These are phyloP conservation scores for Cerioporus squamosus DNA, from an alignment of 1,284 basidiomycete species.

Conservation along the genomic window DNA sequence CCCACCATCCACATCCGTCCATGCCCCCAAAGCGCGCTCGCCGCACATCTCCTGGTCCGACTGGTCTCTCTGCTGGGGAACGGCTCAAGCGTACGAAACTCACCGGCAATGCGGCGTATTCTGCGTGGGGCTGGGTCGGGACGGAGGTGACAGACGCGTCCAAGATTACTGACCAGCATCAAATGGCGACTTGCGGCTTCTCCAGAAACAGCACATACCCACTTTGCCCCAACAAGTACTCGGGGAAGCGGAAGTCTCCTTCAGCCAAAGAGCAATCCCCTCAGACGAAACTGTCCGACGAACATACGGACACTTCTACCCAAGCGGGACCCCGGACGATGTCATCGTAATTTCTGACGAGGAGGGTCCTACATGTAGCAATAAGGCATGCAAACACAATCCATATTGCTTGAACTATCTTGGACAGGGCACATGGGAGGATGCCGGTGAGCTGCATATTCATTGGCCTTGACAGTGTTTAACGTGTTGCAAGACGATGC, in stretches of 20 bases:
- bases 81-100: constrained; percentile 61
- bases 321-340: constrained; percentile 57
- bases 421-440: constrained; percentile 79
- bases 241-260: constrained; percentile 24
- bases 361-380: constrained; percentile 59
- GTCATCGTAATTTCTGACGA: constrained; percentile 74
- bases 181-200: constrained; percentile 70
- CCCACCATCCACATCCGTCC: neutral
- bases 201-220: constrained; percentile 49
- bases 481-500: constrained; percentile 48
- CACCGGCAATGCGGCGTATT: constrained; percentile 45
- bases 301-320: constrained; percentile 6
- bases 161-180: constrained; percentile 67
- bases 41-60: constrained; percentile 48
- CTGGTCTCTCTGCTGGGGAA: constrained; percentile 62
- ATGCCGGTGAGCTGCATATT: constrained; percentile 48
- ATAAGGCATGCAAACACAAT: constrained; percentile 71
- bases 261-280: constrained; percentile 7
- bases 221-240: constrained; percentile 61
- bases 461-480: neutral
- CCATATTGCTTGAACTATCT: constrained; percentile 87
- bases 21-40: constrained; percentile 72
- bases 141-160: constrained; percentile 58
- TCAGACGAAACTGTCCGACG: constrained; percentile 7
- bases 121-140: constrained; percentile 80